A percentile compares a stretch with the other conserved stretches of the same genome.
These are phyloP conservation scores for Penium margaritaceum DNA, from an alignment of 139 green algal genomes.

Conservation along the genomic window DNA sequence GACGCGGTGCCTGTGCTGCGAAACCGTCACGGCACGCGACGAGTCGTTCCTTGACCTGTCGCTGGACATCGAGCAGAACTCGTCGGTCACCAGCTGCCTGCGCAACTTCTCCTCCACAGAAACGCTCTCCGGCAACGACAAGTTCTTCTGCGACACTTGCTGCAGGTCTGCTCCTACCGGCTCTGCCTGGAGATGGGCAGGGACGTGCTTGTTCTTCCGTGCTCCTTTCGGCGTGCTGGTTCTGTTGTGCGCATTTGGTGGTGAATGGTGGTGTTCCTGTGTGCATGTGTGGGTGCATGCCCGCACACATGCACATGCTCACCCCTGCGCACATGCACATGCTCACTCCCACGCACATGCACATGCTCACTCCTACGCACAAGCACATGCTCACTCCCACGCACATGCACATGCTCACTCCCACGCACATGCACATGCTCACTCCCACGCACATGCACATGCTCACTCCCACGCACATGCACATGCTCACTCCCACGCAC, in stretches of 20 bases:
- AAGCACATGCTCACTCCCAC: slow-evolving; percentile 88
- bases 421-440: neutral
- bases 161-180: slow-evolving; percentile 47
- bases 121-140: slow-evolving; percentile 74
- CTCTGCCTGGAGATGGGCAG: neutral
- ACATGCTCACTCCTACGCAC: too few relatives aligned
- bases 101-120: slow-evolving; percentile 76
- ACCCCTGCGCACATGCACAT: slow-evolving; percentile 56
- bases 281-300: slow-evolving; percentile 78
- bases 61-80: slow-evolving; percentile 89
- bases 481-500: neutral
- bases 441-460: neutral
- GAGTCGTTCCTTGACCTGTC: slow-evolving; percentile 91
- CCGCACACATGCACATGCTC: slow-evolving; percentile 71
- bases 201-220: too few relatives aligned
- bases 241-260: slow-evolving; percentile 49
- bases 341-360: neutral
- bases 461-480: neutral
- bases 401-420: neutral
- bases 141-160: slow-evolving; percentile 95
- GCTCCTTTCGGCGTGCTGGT: too few relatives aligned
- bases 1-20: slow-evolving; percentile 84
- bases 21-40: slow-evolving; percentile 67
- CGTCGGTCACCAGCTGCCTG: slow-evolving; percentile 69
- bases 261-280: slow-evolving; percentile 41